Evolutionary conservation across 2,329 filamentous ascomycete genomes (phyloP).

Genomic region (Cadophora gregata): DNA sequence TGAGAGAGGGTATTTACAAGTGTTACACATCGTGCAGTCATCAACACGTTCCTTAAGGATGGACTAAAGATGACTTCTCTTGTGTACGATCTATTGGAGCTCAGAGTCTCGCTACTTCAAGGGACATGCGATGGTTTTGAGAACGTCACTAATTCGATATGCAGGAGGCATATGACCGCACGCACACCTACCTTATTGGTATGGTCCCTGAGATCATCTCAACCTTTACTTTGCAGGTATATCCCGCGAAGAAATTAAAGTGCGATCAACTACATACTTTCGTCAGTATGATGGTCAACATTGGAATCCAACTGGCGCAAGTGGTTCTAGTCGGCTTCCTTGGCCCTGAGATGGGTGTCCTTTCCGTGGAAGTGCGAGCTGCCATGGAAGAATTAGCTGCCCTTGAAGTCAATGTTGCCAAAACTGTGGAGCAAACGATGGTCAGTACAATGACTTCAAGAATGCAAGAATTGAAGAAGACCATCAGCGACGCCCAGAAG

Average conservation of each 20-base stretch:
- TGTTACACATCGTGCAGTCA: too few relatives aligned
- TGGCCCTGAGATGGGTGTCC: not conserved
- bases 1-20: too few relatives aligned
- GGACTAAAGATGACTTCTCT: too few relatives aligned
- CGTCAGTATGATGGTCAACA: slow-evolving; percentile 1
- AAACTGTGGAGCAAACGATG: not conserved
- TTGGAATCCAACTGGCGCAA: not conserved
- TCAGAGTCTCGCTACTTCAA: too few relatives aligned
- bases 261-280: slow-evolving; percentile 12
- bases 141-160: not conserved
- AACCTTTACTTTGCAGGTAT: slow-evolving; percentile 15
- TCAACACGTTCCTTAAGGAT: too few relatives aligned
- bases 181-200: slow-evolving; percentile 12
- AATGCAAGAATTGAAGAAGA: not conserved
- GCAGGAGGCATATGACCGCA: slow-evolving; percentile 15
- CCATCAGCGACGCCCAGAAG: not conserved
- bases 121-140: not conserved
- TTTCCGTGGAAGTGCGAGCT: not conserved
- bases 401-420: not conserved
- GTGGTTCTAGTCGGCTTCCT: not conserved
- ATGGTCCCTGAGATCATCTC: slow-evolving; percentile 18
- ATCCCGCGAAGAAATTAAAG: slow-evolving; percentile 2
- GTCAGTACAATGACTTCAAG: not conserved
- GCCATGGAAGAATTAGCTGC: not conserved
- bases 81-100: too few relatives aligned